phyloP scores from a whole-genome alignment of 306 rosid genomes.

The Erythrophleum fordii region DNA sequence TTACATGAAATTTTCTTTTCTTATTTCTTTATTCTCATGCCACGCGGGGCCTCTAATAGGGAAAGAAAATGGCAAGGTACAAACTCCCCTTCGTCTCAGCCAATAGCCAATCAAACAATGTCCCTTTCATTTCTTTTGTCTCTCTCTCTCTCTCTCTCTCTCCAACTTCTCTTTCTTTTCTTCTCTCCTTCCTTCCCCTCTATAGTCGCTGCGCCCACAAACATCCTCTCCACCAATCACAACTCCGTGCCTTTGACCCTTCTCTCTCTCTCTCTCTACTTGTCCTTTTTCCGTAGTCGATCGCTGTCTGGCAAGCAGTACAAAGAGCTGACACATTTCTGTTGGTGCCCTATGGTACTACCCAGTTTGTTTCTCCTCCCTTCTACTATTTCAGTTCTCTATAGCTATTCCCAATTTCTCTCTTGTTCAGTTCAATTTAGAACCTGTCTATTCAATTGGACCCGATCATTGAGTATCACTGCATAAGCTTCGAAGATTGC shows the following conservation, averaged over 20 bases:
- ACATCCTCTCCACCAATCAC: conserved; percentile 65
- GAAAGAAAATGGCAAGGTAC: too few species aligned
- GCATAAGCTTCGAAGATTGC: not conserved
- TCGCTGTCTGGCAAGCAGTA: conserved; percentile 46
- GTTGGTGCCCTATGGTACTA: conserved; percentile 16
- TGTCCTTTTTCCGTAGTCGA: conserved; percentile 54
- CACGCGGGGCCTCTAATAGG: too few species aligned
- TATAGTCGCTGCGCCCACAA: conserved; percentile 43
- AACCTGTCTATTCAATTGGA: not conserved
- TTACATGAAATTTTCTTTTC: too few species aligned
- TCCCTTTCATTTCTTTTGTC: conserved; percentile 34
- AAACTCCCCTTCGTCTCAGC: not conserved
- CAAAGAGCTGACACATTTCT: conserved; percentile 40
- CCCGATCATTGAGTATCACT: not conserved
- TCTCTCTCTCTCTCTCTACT: conserved; percentile 26
- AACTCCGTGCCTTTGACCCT: conserved; percentile 58
- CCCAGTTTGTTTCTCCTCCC: not conserved
- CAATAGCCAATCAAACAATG: conserved; percentile 39
- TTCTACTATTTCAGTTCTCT: conserved; percentile 20
- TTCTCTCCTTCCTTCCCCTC: not conserved
- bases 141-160: too few species aligned
- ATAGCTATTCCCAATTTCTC: not conserved
- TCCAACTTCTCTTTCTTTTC: not conserved
- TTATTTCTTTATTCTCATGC: too few species aligned
- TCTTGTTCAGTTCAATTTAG: not conserved